Evolutionary conservation across 192 early-diverging fungal genomes (phyloP).

Genomic region (Coemansia aciculifera): DNA sequence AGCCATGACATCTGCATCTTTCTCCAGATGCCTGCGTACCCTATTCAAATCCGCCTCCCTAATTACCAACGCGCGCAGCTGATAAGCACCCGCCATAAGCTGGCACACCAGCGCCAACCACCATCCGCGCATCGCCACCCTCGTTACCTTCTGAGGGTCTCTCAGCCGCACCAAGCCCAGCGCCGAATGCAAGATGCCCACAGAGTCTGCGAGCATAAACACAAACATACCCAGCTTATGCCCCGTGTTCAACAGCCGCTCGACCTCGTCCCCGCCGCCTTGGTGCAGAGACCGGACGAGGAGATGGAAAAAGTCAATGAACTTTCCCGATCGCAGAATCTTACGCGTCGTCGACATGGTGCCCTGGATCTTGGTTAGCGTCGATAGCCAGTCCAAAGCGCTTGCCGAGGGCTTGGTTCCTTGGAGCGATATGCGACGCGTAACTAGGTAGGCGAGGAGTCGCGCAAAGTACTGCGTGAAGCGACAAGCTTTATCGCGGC

Average conservation of each 20-base stretch:
- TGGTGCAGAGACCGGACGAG: constrained; percentile 14
- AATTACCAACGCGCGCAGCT: constrained; percentile 29
- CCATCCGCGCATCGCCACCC: constrained; percentile 44
- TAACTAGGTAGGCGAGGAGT: constrained; percentile 62
- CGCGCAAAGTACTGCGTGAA: constrained; percentile 86
- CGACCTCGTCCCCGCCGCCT: constrained; percentile 36
- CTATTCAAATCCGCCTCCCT: constrained; percentile 36
- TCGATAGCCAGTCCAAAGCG: constrained; percentile 25
- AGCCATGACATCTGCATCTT: constrained; percentile 30
- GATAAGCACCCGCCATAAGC: constrained; percentile 30
- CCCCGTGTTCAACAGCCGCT: constrained; percentile 18
- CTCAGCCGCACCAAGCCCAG: constrained; percentile 29
- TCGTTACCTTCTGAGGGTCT: constrained; percentile 23
- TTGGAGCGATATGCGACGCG: constrained; percentile 13
- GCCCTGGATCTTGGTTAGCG: constrained; percentile 28
- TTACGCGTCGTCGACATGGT: constrained; percentile 39
- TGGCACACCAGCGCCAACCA: constrained; percentile 38
- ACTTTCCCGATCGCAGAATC: constrained; percentile 50
- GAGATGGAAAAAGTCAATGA: constrained; percentile 40
- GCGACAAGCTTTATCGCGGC: constrained; percentile 79
- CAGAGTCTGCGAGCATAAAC: constrained; percentile 47
- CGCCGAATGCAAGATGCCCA: constrained; percentile 32
- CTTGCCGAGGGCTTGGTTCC: constrained; percentile 15
- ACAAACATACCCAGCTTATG: constrained; percentile 51
- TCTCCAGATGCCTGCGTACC: constrained; percentile 31